Percentiles rank a stretch among this genome's conserved stretches.
These are phyloP conservation scores for Xylaria cubensis DNA, from an alignment of 495 filamentous ascomycete species.

Conservation along the genomic window DNA sequence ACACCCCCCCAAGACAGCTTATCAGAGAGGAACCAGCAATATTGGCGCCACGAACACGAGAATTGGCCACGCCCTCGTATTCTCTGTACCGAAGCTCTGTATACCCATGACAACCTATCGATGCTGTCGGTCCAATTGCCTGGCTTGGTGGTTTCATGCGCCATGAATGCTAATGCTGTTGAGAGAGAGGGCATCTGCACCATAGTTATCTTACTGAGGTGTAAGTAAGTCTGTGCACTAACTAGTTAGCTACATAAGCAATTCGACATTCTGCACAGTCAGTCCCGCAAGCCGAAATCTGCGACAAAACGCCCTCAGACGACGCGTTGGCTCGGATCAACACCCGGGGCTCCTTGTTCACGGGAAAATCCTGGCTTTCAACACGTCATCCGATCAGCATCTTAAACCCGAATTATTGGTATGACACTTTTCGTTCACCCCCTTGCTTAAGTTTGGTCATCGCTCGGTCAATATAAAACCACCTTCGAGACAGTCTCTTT, in stretches of 20 bases:
- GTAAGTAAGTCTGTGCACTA: neutral
- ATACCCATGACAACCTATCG: constrained; percentile 3
- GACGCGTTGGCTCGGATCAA: constrained; percentile 11
- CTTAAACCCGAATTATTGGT: constrained; percentile 9
- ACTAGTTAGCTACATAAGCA: constrained; percentile 26
- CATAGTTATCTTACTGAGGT: neutral
- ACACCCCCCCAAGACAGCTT: neutral
- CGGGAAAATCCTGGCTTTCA: neutral
- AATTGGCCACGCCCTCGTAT: constrained; percentile 28
- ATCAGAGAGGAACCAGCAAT: constrained; percentile 2
- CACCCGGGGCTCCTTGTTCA: constrained; percentile 12
- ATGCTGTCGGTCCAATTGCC: neutral
- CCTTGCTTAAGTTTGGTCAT: constrained; percentile 14
- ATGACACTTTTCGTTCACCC: neutral
- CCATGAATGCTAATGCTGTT: neutral
- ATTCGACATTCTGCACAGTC: constrained; percentile 21
- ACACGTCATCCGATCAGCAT: constrained; percentile 16
- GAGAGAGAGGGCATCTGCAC: neutral
- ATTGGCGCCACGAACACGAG: constrained; percentile 23
- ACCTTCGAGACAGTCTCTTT: constrained; percentile 1
- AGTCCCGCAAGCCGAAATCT: constrained; percentile 29
- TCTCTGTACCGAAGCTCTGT: constrained; percentile 1
- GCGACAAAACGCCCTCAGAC: constrained; percentile 25
- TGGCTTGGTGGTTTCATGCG: neutral
- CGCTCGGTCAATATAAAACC: constrained; percentile 3